phyloP scores from a whole-genome alignment of 192 early-diverging fungal genomes.

The Entrophospora sp. region DNA sequence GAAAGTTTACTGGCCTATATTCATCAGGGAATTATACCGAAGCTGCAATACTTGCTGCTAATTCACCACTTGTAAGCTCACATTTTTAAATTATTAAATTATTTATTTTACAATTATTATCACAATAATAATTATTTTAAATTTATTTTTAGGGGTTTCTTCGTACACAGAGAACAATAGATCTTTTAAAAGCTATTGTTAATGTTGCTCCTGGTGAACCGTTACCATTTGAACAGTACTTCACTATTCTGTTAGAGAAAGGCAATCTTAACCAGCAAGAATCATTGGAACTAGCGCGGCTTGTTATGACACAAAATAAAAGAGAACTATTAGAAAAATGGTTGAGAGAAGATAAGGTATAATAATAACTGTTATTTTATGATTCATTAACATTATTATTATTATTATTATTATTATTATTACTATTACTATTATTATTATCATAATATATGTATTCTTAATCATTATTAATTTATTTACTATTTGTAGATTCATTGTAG shows the following conservation, averaged over 20 bases:
- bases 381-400: neutral
- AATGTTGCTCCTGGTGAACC: slow-evolving; percentile 68
- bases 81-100: neutral
- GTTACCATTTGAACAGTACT: slow-evolving; percentile 95
- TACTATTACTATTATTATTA: too few relatives aligned
- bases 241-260: slow-evolving; percentile 91
- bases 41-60: slow-evolving; percentile 93
- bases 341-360: slow-evolving; percentile 92
- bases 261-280: slow-evolving; percentile 92
- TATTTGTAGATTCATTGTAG: slow-evolving; percentile 88
- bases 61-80: slow-evolving; percentile 64
- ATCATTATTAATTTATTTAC: neutral
- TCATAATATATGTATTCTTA: too few relatives aligned
- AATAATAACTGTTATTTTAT: neutral
- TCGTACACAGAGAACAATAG: slow-evolving; percentile 88
- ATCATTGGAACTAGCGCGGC: slow-evolving; percentile 85
- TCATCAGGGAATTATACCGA: slow-evolving; percentile 67
- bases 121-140: neutral
- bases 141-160: slow-evolving; percentile 64
- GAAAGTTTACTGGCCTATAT: slow-evolving; percentile 87
- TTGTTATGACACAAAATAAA: slow-evolving; percentile 80
- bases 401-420: too few relatives aligned
- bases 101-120: neutral
- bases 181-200: slow-evolving; percentile 84
- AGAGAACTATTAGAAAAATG: slow-evolving; percentile 95